Percentiles rank a stretch among this genome's conserved stretches.
Conservation (phyloP, 352 stramenopile species). For the Pythium oligandrum region DNA sequence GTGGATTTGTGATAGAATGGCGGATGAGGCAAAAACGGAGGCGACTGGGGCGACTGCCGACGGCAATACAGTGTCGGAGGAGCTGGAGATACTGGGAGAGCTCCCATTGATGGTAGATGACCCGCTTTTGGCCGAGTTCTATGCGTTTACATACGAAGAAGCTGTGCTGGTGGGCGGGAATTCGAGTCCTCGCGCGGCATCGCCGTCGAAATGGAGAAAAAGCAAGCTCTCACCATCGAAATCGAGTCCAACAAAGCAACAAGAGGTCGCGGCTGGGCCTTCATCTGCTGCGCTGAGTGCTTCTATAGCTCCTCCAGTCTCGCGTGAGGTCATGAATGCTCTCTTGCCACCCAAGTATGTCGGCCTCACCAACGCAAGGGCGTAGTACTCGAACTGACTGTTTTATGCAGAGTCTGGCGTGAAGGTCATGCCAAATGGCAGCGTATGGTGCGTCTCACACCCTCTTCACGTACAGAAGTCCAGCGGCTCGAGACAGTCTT, state of each 20-base stretch:
- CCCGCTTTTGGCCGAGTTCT: slow-evolving; percentile 45
- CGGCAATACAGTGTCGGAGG: too few relatives aligned
- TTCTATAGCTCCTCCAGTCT: slow-evolving; percentile 18
- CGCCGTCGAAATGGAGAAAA: too few relatives aligned
- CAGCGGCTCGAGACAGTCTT: slow-evolving; percentile 42
- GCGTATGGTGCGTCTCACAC: slow-evolving; percentile 51
- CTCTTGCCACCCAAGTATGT: slow-evolving; percentile 64
- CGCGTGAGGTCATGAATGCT: slow-evolving; percentile 59
- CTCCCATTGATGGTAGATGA: slow-evolving; percentile 12
- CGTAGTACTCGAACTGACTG: background rate
- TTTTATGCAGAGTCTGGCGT: slow-evolving; percentile 42
- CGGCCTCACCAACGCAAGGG: background rate
- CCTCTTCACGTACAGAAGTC: slow-evolving; percentile 37
- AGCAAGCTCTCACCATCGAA: background rate
- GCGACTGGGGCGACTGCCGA: too few relatives aligned
- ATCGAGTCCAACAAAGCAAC: slow-evolving; percentile 4
- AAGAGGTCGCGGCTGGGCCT: slow-evolving; percentile 1
- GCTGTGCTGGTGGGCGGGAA: slow-evolving; percentile 31
- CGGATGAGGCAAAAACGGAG: too few relatives aligned
- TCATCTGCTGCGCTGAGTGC: slow-evolving; percentile 5
- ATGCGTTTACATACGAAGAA: slow-evolving; percentile 56
- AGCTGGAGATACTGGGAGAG: too few relatives aligned
- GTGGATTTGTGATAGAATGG: background rate
- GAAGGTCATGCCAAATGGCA: slow-evolving; percentile 60
- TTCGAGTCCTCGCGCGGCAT: background rate